Evolutionary conservation across 2,329 filamentous ascomycete species (phyloP).

Genomic region (Monilinia polystroma): DNA sequence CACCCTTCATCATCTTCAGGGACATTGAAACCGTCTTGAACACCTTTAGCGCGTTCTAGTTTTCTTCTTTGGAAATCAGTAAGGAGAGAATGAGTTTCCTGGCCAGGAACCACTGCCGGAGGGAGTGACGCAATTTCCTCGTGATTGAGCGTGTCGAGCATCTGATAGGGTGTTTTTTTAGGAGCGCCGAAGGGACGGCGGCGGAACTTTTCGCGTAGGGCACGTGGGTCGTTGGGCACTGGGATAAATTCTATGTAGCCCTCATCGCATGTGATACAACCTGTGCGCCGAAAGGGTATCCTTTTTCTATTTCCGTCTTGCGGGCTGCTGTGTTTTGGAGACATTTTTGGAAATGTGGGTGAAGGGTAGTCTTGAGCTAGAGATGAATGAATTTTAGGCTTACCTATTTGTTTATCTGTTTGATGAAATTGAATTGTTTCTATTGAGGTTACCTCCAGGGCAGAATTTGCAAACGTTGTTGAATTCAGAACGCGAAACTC

Average conservation of each 20-base stretch:
- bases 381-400: neutral
- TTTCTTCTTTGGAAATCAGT: neutral
- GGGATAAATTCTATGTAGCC: neutral
- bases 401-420: neutral
- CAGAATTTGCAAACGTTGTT: neutral
- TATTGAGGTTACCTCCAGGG: constrained; percentile 3
- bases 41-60: too few species aligned
- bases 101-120: neutral
- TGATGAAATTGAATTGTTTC: neutral
- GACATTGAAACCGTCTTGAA: too few species aligned
- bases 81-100: neutral
- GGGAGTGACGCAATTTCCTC: neutral
- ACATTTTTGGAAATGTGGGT: neutral
- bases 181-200: constrained; percentile 2
- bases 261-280: neutral
- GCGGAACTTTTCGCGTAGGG: constrained; percentile 1
- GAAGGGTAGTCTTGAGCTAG: neutral
- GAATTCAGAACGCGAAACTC: neutral
- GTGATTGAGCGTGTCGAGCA: neutral
- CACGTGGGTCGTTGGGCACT: neutral
- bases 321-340: neutral
- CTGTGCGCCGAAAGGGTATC: neutral
- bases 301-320: neutral
- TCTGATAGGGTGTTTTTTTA: neutral
- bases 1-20: neutral